These are phyloP conservation scores for Colletotrichum noveboracense DNA, from an alignment of 2,329 filamentous ascomycete species.

Conservation along the genomic window DNA sequence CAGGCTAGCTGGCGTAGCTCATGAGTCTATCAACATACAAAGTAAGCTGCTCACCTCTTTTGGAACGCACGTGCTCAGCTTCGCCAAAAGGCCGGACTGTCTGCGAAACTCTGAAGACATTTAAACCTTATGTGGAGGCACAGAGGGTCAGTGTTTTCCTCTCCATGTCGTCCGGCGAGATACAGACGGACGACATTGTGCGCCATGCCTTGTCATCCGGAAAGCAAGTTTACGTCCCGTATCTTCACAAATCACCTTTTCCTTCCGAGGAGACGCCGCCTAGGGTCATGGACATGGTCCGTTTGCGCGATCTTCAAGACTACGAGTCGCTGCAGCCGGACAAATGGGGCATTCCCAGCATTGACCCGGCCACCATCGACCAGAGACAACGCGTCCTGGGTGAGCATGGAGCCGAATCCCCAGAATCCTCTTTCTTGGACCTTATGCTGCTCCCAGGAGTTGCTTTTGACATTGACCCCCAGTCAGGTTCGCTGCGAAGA, in stretches of 20 bases:
- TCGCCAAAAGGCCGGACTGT: slow-evolving; percentile 63
- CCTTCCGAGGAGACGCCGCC: slow-evolving; percentile 57
- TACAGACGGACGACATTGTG: slow-evolving; percentile 84
- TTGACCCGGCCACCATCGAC: slow-evolving; percentile 68
- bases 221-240: slow-evolving; percentile 92
- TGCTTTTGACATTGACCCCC: slow-evolving; percentile 75
- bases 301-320: slow-evolving; percentile 74
- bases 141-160: slow-evolving; percentile 84
- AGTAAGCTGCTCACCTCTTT: slow-evolving; percentile 59
- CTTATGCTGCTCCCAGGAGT: slow-evolving; percentile 92
- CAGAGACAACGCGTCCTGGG: slow-evolving; percentile 77
- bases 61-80: background rate
- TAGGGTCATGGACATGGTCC: slow-evolving; percentile 93
- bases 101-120: slow-evolving; percentile 66
- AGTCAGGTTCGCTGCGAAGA: slow-evolving; percentile 65
- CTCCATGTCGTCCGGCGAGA: slow-evolving; percentile 88
- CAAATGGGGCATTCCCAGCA: slow-evolving; percentile 93
- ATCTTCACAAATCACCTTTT: slow-evolving; percentile 70
- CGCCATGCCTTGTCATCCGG: slow-evolving; percentile 76
- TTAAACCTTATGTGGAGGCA: slow-evolving; percentile 78
- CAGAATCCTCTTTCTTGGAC: slow-evolving; percentile 60
- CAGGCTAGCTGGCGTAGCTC: slow-evolving; percentile 63
- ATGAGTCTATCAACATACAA: slow-evolving; percentile 69
- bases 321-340: slow-evolving; percentile 80
- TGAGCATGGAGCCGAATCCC: slow-evolving; percentile 53